These are phyloP conservation scores for Beauveria medogensis DNA, from an alignment of 2,329 filamentous ascomycete species.

Conservation along the genomic window DNA sequence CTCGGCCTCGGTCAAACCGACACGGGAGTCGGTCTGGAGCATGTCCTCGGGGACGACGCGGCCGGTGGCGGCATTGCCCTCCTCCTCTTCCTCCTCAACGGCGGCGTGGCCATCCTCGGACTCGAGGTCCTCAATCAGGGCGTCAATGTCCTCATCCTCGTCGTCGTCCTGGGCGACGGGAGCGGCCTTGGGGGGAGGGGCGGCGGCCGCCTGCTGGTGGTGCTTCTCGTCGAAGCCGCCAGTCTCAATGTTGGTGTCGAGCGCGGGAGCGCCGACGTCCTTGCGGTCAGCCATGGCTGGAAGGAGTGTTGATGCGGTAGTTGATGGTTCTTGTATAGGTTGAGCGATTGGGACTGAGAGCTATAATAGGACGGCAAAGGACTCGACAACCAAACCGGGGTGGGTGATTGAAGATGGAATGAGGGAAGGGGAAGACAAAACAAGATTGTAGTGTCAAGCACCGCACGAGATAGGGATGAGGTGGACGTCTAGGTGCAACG, in stretches of 20 bases:
- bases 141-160: conserved; percentile 72
- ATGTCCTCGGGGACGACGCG: conserved; percentile 64
- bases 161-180: conserved; percentile 60
- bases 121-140: conserved; percentile 80
- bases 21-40: conserved; percentile 65
- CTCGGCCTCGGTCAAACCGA: conserved; percentile 65
- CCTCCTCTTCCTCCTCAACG: conserved; percentile 51
- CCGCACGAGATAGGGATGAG: conserved; percentile 38
- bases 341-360: neutral
- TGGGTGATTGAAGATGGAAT: conserved; percentile 19
- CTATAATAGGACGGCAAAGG: neutral
- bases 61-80: conserved; percentile 43
- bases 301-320: neutral
- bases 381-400: conserved; percentile 8
- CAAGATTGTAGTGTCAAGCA: conserved; percentile 30
- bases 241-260: conserved; percentile 57
- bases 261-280: conserved; percentile 44
- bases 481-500: conserved; percentile 34
- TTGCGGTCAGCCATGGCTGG: conserved; percentile 47
- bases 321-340: conserved; percentile 8
- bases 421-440: conserved; percentile 18
- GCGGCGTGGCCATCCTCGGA: conserved; percentile 65
- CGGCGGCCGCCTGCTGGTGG: conserved; percentile 26
- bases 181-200: conserved; percentile 30
- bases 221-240: conserved; percentile 59